Percentiles rank a stretch among this genome's conserved stretches.
Evolutionary conservation across 192 early-diverging fungal genomes (phyloP).

Genomic region (Haplosporangium gracile): DNA sequence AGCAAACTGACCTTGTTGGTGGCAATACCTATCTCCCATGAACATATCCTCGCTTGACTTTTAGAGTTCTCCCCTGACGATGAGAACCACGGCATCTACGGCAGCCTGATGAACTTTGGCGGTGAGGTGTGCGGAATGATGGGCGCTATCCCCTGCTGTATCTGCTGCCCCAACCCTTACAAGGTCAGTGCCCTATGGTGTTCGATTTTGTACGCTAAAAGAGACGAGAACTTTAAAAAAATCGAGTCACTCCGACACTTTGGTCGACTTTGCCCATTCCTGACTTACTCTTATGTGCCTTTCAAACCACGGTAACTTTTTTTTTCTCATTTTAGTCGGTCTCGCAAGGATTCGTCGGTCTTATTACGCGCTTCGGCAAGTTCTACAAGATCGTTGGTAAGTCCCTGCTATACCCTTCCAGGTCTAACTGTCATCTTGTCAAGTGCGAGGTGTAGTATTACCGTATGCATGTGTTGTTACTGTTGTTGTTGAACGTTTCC

Average conservation of each 20-base stretch:
- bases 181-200: slow-evolving; percentile 29
- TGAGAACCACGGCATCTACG: slow-evolving; percentile 54
- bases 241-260: background rate
- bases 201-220: background rate
- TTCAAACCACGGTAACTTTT: background rate
- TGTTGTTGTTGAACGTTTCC: background rate
- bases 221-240: background rate
- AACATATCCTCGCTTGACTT: background rate
- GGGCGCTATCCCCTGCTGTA: slow-evolving; percentile 55
- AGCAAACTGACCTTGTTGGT: background rate
- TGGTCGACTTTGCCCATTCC: background rate
- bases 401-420: background rate
- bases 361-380: slow-evolving; percentile 77
- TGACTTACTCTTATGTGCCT: background rate
- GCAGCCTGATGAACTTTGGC: slow-evolving; percentile 53
- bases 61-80: slow-evolving; percentile 23
- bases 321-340: slow-evolving; percentile 44
- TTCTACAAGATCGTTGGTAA: slow-evolving; percentile 58
- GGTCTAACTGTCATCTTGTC: background rate
- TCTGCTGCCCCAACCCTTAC: slow-evolving; percentile 72
- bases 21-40: background rate
- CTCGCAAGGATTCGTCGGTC: slow-evolving; percentile 77
- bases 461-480: no score
- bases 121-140: slow-evolving; percentile 49
- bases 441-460: background rate